Percentiles rank a stretch among this genome's conserved stretches.
Conservation (phyloP, 108 stramenopile species). For the Phaeodactylum tricornutum region DNA sequence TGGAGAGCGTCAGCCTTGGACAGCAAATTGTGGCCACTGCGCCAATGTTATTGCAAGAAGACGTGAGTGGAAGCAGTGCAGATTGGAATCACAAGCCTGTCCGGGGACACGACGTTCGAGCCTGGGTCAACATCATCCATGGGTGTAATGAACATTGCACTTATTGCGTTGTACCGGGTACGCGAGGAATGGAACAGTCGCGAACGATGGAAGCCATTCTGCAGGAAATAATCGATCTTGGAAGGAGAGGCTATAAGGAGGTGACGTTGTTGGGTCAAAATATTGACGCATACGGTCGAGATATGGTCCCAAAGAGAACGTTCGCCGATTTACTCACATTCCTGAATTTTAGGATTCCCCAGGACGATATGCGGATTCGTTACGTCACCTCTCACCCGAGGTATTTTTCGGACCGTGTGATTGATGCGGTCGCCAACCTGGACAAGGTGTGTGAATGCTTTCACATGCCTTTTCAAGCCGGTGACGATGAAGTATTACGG, state of each 20-base stretch:
- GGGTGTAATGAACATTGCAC: constrained; percentile 86
- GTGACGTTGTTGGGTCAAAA: constrained; percentile 91
- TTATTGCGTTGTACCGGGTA: constrained; percentile 86
- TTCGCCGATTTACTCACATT: constrained; percentile 81
- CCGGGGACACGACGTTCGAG: constrained; percentile 44
- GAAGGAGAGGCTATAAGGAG: constrained; percentile 61
- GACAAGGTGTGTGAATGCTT: constrained; percentile 82
- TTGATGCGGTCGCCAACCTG: constrained; percentile 79
- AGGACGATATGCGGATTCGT: constrained; percentile 56
- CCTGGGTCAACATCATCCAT: constrained; percentile 87
- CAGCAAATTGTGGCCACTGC: constrained; percentile 66
- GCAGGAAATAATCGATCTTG: constrained; percentile 65
- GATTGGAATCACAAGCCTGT: constrained; percentile 19
- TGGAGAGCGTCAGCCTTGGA: constrained; percentile 51
- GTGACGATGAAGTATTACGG: constrained; percentile 70
- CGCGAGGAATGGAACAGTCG: constrained; percentile 87
- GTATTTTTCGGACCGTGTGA: constrained; percentile 86
- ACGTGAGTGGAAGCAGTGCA: constrained; percentile 7
- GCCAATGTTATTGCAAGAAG: constrained; percentile 29
- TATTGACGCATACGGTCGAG: constrained; percentile 91
- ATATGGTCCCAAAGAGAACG: constrained; percentile 75
- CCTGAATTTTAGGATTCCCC: constrained; percentile 48
- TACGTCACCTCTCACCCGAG: constrained; percentile 90
- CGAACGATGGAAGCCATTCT: constrained; percentile 78
- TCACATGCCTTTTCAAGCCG: constrained; percentile 88